A percentile compares a stretch with the other conserved stretches of the same genome.
Conservation (phyloP, 1,284 basidiomycete species). For the Pyrrhoderma noxium region DNA sequence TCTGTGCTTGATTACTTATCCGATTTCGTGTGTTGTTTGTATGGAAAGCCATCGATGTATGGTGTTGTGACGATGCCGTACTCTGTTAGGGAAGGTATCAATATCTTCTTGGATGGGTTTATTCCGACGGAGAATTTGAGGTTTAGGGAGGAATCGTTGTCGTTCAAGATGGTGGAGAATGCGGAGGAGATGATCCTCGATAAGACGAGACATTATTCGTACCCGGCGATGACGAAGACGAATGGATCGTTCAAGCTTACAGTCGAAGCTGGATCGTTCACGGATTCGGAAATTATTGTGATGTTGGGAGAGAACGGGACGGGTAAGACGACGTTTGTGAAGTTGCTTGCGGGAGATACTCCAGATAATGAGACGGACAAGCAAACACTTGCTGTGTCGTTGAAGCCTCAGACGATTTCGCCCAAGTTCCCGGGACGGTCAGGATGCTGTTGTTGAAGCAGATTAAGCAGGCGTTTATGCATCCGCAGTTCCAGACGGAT, state of each 20-base stretch:
- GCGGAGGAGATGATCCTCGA: conserved; percentile 81
- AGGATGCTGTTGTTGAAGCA: conserved; percentile 89
- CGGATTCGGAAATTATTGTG: conserved; percentile 96
- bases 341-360: conserved; percentile 81
- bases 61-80: conserved; percentile 97
- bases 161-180: conserved; percentile 94
- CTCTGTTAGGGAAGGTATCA: conserved; percentile 96
- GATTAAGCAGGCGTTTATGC: conserved; percentile 92
- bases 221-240: conserved; percentile 94
- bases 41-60: conserved; percentile 95
- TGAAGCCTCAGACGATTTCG: conserved; percentile 95
- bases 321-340: conserved; percentile 95
- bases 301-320: conserved; percentile 98
- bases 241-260: conserved; percentile 90
- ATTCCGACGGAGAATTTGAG: conserved; percentile 98
- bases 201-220: conserved; percentile 81
- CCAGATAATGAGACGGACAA: conserved; percentile 82
- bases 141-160: conserved; percentile 89
- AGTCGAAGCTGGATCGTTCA: conserved; percentile 81
- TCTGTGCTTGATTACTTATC: conserved; percentile 96
- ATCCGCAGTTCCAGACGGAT: conserved; percentile 94
- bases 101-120: conserved; percentile 96
- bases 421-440: conserved; percentile 94
- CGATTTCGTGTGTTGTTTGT: conserved; percentile 94
- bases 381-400: conserved; percentile 74